These are phyloP conservation scores for Cucumis variabilis DNA, from an alignment of 331 rosid genomes.

Conservation along the genomic window DNA sequence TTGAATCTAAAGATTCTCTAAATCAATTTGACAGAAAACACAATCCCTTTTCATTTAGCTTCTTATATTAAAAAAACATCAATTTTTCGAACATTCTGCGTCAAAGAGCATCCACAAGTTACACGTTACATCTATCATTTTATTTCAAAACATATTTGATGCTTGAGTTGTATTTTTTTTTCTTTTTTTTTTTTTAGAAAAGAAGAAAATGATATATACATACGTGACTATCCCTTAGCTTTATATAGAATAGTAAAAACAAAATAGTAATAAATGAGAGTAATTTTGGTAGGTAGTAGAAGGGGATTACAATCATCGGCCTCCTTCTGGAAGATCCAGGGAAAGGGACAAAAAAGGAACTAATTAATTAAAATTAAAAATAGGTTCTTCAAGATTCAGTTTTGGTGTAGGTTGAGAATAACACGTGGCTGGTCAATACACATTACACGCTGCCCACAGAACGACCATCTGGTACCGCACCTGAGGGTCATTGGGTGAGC, in stretches of 20 bases:
- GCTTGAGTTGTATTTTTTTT: too few species aligned
- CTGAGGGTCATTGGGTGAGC: background rate
- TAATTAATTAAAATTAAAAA: background rate
- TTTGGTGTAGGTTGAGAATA: background rate
- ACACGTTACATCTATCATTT: too few species aligned
- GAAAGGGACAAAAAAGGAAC: background rate
- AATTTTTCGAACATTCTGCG: too few species aligned
- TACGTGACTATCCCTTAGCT: too few species aligned
- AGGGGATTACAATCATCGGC: background rate
- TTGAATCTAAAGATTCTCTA: too few species aligned
- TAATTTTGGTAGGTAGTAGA: background rate
- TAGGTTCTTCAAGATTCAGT: background rate
- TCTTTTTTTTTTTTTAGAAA: too few species aligned
- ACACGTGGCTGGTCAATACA: background rate
- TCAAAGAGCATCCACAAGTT: too few species aligned
- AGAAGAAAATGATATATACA: too few species aligned
- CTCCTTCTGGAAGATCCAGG: conserved; percentile 6
- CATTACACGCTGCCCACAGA: background rate
- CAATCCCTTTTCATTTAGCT: too few species aligned
- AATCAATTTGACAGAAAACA: too few species aligned
- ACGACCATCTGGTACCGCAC: background rate
- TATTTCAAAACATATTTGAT: too few species aligned
- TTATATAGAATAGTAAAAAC: background rate
- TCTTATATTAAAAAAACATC: too few species aligned
- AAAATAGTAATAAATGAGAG: background rate